Conservation (phyloP, 2,329 filamentous ascomycete species). For the Alternaria panax region DNA sequence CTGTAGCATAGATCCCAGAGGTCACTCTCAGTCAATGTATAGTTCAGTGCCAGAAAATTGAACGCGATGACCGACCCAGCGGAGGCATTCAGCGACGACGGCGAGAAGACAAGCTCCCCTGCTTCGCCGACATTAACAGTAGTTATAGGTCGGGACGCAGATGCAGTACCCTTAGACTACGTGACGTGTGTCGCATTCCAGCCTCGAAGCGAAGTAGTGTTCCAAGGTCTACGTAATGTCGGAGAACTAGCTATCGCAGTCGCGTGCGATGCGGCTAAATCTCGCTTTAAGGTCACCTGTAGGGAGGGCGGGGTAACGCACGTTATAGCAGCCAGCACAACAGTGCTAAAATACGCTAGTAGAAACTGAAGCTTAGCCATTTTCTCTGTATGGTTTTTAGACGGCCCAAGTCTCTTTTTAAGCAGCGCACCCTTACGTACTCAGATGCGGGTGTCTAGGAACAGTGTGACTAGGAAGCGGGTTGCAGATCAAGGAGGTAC, state of each 20-base stretch:
- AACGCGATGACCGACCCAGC: conserved; percentile 16
- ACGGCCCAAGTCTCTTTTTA: neutral
- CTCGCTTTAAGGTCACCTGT: neutral
- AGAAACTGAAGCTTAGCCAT: neutral
- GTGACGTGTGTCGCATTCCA: neutral
- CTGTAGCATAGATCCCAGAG: conserved; percentile 7
- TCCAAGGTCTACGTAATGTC: neutral
- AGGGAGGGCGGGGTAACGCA: neutral
- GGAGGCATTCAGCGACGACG: conserved; percentile 12
- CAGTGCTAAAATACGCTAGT: neutral
- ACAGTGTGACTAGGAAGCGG: neutral
- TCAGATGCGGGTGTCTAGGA: neutral
- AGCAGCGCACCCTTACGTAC: neutral
- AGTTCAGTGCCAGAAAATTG: conserved; percentile 20
- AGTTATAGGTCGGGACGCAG: neutral
- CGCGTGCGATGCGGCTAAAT: neutral
- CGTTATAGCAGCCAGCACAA: conserved; percentile 3
- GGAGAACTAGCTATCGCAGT: neutral
- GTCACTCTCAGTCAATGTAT: conserved; percentile 21
- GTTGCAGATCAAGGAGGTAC: neutral
- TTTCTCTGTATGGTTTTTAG: neutral
- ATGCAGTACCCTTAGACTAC: neutral
- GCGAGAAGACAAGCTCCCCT: conserved; percentile 16
- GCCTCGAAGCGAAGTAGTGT: neutral
- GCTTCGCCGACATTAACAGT: conserved; percentile 16